phyloP scores from a whole-genome alignment of 2,329 filamentous ascomycete species.

The Alternaria arborescens region DNA sequence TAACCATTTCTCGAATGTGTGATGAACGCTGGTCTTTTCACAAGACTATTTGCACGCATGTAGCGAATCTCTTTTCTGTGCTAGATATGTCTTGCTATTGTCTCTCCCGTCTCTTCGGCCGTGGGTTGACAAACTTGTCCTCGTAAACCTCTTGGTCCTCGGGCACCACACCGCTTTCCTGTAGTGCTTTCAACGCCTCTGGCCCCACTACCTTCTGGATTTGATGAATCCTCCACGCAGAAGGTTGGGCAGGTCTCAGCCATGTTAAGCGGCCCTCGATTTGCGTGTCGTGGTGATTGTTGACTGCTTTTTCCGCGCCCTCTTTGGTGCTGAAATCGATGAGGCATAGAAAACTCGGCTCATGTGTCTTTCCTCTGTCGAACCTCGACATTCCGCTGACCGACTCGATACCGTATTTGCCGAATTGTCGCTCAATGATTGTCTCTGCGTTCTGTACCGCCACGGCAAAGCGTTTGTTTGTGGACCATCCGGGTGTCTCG shows the following conservation, averaged over 20 bases:
- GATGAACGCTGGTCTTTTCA: neutral
- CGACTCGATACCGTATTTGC: slow-evolving; percentile 29
- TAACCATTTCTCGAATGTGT: neutral
- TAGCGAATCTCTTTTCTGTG: no score
- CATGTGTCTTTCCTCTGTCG: slow-evolving; percentile 13
- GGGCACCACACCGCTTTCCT: slow-evolving; percentile 24
- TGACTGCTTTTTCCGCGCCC: slow-evolving; percentile 28
- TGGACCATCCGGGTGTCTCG: slow-evolving; percentile 30
- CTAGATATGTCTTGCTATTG: neutral
- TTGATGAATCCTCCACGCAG: slow-evolving; percentile 22
- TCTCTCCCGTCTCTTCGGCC: neutral
- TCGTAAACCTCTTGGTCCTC: slow-evolving; percentile 18
- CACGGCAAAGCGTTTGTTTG: neutral
- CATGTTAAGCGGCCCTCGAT: slow-evolving; percentile 23
- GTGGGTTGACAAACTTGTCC: slow-evolving; percentile 20
- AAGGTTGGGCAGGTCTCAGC: slow-evolving; percentile 6
- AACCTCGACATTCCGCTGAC: slow-evolving; percentile 18
- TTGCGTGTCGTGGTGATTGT: slow-evolving; percentile 22
- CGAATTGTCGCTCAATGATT: slow-evolving; percentile 20
- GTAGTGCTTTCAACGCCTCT: slow-evolving; percentile 20
- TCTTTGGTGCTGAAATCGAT: slow-evolving; percentile 37
- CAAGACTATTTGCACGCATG: neutral
- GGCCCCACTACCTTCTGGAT: slow-evolving; percentile 22
- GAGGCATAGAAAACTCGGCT: slow-evolving; percentile 23
- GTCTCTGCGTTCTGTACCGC: slow-evolving; percentile 5